phyloP scores from a whole-genome alignment of 2,329 filamentous ascomycete genomes.

The Fusarium pseudocircinatum region DNA sequence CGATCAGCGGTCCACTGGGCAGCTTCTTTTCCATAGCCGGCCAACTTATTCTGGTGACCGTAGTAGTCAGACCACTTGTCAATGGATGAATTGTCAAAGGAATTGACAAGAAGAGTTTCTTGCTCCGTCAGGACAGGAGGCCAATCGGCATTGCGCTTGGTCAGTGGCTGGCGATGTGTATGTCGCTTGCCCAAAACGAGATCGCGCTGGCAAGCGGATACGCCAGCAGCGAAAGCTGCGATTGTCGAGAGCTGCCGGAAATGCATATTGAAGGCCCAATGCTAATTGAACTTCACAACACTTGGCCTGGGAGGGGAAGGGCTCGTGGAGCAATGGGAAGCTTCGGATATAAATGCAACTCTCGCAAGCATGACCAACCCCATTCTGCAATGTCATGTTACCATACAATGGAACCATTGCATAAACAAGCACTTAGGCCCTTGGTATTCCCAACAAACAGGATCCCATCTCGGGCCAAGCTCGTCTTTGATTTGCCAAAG shows the following conservation, averaged over 20 bases:
- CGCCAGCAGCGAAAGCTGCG: slow-evolving; percentile 34
- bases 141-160: slow-evolving; percentile 48
- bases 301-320: background rate
- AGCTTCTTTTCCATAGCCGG: slow-evolving; percentile 49
- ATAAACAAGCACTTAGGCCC: background rate
- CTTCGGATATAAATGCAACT: slow-evolving; percentile 32
- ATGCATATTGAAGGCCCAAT: slow-evolving; percentile 23
- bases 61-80: slow-evolving; percentile 53
- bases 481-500: slow-evolving; percentile 18
- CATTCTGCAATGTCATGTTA: slow-evolving; percentile 25
- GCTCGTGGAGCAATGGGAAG: background rate
- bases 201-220: slow-evolving; percentile 46
- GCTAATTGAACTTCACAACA: background rate
- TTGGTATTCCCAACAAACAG: slow-evolving; percentile 17
- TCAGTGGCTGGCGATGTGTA: slow-evolving; percentile 47
- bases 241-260: slow-evolving; percentile 28
- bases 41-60: slow-evolving; percentile 51
- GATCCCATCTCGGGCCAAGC: background rate
- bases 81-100: slow-evolving; percentile 51
- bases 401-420: slow-evolving; percentile 31
- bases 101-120: slow-evolving; percentile 49
- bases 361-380: background rate
- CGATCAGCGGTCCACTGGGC: slow-evolving; percentile 52
- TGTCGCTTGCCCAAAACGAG: slow-evolving; percentile 41
- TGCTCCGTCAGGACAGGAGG: slow-evolving; percentile 48